Evolutionary conservation across 106 monocot species (phyloP), one percentile per base, ranked within the genome.

Genomic region (Allium fistulosum): DNA sequence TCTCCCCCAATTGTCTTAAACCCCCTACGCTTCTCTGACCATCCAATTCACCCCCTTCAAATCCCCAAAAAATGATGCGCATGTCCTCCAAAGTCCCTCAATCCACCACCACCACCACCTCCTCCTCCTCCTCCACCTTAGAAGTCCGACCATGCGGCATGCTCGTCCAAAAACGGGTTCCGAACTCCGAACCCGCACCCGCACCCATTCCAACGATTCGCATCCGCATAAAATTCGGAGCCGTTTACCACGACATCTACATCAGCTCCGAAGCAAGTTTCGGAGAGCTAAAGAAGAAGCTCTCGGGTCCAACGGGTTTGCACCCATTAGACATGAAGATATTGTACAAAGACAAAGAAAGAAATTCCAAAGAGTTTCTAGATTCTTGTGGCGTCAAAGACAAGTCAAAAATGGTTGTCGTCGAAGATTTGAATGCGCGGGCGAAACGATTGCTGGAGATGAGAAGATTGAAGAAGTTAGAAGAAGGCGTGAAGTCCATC

Each of bases 131-230:
- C 26, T 76, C 66, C 67, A 78, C 82, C 69, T 89, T 85, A 88
- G 96, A 97, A 75, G 84, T 97, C 57, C 70, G 92, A 78, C 96
- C 96, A 0, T 78, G 97, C 15, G 97, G 97, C 10, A 92, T 97
- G 97, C 84, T 97, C 11, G 97, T 97, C 26, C 97, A 97, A 88
- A 97, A 85, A 69, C 69, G 97, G 61, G 57, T 67, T 55, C 65
- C 78, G 0, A 82, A 74, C 22, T 11, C 75, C 13, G 82, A 57
- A 48, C 65, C 71, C 50, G 74, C 64, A 48, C 56, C 58, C 37
- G 70, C 65, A 4, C 83, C 81, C n/a, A 68, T 80, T 0, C 85
- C 88, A 28, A 75, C 80, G 50, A 89, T 97, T 58, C 83, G 92
- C 59, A 80, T 97, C 13, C 80, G 84, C 48, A 89, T 97, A 63